Base-by-base conservation (phyloP, 345 rosid species). In the Turritis glabra region DNA sequence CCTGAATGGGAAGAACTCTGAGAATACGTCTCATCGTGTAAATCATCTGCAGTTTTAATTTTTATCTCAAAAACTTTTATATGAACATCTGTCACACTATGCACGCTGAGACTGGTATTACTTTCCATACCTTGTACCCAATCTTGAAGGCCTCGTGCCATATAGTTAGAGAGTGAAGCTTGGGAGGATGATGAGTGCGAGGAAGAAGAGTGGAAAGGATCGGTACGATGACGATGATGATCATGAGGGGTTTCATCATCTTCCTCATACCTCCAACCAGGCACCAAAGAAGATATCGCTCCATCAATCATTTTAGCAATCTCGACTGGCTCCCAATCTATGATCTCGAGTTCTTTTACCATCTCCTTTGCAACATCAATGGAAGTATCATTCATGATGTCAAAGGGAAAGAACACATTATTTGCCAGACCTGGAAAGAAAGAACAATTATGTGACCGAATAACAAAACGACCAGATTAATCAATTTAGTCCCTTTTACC, bases 341-440 rank as follows among this genome's bases (percentile, higher is more conserved):
- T 61, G 56, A 90, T 82, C 47, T 88, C 89, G 23, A 90, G 84
- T 77, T 90, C 96, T 80, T 80, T 87, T 40, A 90, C 96, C 96
- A 90, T 90, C 81, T 90, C 93, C 71, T 18, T 75, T 50, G 96
- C 91, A 76, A 90, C 96, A 65, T 88, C 89, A 56, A 83, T 54
- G 52, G 96, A 77, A 37, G 91, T 88, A 62, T 90, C 93, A 68
- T 82, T 76, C 82, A 80, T 23, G 64, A 83, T 82, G 72, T 87
- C 93, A 47, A 88, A 90, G 25, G 88, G 91, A 57, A 90, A 90
- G 59, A 75, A 85, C 26, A 90, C 80, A 32, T 84, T 85, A 69
- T 84, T 79, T 5, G 58, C 44, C 54, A 72, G 37, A 73, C 88
- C 96, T 88, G 84, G 60, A 79, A 75, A 25, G 71, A 56, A 50